Conservation (phyloP, 352 stramenopile genomes). For the Aphanomyces invadans region DNA sequence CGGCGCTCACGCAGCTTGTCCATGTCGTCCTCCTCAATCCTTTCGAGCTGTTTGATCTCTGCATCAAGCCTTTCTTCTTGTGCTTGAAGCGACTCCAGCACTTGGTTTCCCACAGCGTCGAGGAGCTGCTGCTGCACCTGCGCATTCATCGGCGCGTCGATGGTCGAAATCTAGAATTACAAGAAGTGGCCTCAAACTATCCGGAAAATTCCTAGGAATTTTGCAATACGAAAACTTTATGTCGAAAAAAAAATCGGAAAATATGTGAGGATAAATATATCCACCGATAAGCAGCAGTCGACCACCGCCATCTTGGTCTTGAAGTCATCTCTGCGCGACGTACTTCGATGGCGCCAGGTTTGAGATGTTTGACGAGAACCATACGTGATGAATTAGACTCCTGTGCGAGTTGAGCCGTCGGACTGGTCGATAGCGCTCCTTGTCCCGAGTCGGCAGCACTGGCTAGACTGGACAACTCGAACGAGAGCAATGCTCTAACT, state of each 20-base stretch:
- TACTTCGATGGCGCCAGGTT: too few relatives aligned
- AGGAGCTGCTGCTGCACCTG: conserved; percentile 69
- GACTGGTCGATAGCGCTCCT: too few relatives aligned
- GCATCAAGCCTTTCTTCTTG: conserved; percentile 79
- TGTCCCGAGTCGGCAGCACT: not conserved
- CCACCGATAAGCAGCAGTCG: too few relatives aligned
- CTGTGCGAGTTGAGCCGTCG: not conserved
- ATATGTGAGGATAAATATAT: too few relatives aligned
- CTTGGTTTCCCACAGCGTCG: conserved; percentile 74
- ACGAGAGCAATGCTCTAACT: not conserved
- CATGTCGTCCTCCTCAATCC: conserved; percentile 83
- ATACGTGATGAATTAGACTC: too few relatives aligned
- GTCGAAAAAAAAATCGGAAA: too few relatives aligned
- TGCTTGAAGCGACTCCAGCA: conserved; percentile 81
- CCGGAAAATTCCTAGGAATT: not conserved
- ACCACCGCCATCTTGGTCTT: too few relatives aligned
- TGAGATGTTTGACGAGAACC: too few relatives aligned
- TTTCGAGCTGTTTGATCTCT: conserved; percentile 75
- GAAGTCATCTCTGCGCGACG: too few relatives aligned
- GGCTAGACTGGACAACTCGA: not conserved
- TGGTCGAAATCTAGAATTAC: conserved; percentile 18
- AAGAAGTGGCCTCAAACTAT: not conserved
- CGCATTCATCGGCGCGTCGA: conserved; percentile 32
- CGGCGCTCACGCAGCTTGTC: conserved; percentile 80
- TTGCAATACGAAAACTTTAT: not conserved